Conservation (phyloP, 306 rosid genomes). For the barrel medic (Medicago truncatula) region DNA sequence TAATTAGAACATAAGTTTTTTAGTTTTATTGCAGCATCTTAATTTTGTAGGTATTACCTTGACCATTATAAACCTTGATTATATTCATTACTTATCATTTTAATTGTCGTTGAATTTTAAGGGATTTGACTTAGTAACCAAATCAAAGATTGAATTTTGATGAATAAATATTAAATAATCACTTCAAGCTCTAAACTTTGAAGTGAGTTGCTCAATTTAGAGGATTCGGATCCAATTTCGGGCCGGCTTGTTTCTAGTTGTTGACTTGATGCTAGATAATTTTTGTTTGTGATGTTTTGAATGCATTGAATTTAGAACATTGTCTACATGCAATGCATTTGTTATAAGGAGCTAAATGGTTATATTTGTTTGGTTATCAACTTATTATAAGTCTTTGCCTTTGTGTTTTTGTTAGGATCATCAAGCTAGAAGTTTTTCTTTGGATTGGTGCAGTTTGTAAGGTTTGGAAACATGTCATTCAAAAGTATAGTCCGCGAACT, state of each 20-base stretch:
- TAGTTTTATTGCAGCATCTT: background rate
- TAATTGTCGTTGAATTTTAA: slow-evolving; percentile 25
- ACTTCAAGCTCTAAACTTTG: background rate
- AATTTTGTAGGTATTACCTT: slow-evolving; percentile 10
- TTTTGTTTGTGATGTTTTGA: slow-evolving; percentile 27
- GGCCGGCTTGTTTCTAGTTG: slow-evolving; percentile 33
- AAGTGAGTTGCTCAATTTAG: background rate
- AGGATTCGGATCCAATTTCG: background rate
- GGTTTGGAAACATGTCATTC: slow-evolving; percentile 57
- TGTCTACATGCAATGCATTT: slow-evolving; percentile 10
- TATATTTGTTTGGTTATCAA: background rate
- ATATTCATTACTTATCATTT: slow-evolving; percentile 10
- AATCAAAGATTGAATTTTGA: background rate
- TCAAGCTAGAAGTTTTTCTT: slow-evolving; percentile 9
- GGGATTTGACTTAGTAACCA: background rate
- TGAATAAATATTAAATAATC: background rate
- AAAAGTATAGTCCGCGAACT: slow-evolving; percentile 68
- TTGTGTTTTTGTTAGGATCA: slow-evolving; percentile 17
- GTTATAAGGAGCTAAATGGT: background rate
- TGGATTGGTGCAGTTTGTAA: slow-evolving; percentile 44
- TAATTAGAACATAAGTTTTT: background rate
- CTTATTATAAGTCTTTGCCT: slow-evolving; percentile 12
- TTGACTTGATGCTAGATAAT: slow-evolving; percentile 9
- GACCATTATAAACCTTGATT: background rate
- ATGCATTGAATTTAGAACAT: slow-evolving; percentile 12